Evolutionary conservation across 202 grass and related monocot species (phyloP), one percentile per base, ranked within the genome.

Genomic region (Musa balbisiana): DNA sequence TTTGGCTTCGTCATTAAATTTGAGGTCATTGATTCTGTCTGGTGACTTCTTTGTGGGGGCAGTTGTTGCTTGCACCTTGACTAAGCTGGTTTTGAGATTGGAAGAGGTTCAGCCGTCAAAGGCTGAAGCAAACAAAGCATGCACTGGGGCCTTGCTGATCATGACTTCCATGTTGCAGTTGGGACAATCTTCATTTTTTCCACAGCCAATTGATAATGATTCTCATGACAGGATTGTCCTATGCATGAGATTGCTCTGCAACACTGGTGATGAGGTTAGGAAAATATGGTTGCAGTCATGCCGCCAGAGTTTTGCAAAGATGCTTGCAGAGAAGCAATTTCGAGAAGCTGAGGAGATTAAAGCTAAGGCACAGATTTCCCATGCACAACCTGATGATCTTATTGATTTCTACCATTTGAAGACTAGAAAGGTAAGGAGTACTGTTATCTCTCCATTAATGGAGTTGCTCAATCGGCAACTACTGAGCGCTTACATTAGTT

Each of bases 341-440:
- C 85, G 80, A 81, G 92, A 96, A 75, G 92, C 85, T 60, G 87
- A 96, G 74, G 87, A 92, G 80, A 69, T 91, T 71, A 84, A 88
- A 78, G 87, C 78, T 12, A 89, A 87, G 52, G 79, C 89, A 24
- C 92, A 87, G 71, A 82, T 89, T 78, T 84, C 82, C 53, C 72
- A 76, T 89, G 83, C 85, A 27, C 87, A 96, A 65, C 89, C 89
- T n/a, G 92, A 96, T 89, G 89, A 92, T 75, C 87, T 84, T 49
- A 96, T 89, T 82, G 89, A 92, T 79, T 96, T 96, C 82, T 96
- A 89, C 79, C 92, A 96, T 74, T 82, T 96, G 19, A 92, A 96
- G 80, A 96, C 84, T 77, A 76, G 80, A 53, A 88, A 68, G 85
- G 92, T 92, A 79, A 84, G 83, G 11, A 63, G 53, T 53, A 49